These are phyloP conservation scores for Vigna radiata DNA, from an alignment of 306 rosid genomes.

Conservation along the genomic window DNA sequence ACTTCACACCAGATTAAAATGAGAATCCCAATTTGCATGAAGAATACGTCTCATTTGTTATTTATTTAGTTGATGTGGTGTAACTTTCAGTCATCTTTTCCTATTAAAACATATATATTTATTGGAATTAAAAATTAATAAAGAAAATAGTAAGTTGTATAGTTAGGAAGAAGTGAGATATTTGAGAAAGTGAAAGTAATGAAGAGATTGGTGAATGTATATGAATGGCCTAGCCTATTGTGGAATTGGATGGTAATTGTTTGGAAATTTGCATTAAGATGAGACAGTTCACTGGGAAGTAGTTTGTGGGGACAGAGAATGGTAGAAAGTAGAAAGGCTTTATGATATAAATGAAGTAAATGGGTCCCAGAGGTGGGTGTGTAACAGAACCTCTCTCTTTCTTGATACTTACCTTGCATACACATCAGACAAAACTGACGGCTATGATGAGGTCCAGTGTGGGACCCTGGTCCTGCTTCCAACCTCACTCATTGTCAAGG, in stretches of 20 bases:
- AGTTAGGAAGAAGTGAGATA: too few relatives aligned
- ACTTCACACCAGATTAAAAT: too few relatives aligned
- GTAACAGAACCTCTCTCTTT: conserved; percentile 45
- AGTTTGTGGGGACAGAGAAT: conserved; percentile 23
- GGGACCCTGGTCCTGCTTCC: conserved; percentile 46
- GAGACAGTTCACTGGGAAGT: conserved; percentile 27
- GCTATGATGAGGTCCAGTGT: conserved; percentile 53
- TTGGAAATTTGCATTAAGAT: neutral
- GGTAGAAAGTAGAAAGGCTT: conserved; percentile 20
- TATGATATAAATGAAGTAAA: conserved; percentile 47
- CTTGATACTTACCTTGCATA: conserved; percentile 65
- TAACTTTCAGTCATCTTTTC: too few relatives aligned
- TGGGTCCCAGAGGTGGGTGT: conserved; percentile 47
- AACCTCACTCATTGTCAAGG: conserved; percentile 41
- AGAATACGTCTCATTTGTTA: too few relatives aligned
- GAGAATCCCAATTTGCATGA: too few relatives aligned
- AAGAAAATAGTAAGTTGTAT: too few relatives aligned
- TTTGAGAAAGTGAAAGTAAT: too few relatives aligned
- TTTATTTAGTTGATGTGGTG: too few relatives aligned
- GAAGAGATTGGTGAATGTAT: too few relatives aligned
- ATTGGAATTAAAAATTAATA: too few relatives aligned
- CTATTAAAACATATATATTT: too few relatives aligned
- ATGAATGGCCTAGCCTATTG: neutral
- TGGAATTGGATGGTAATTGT: neutral
- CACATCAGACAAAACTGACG: conserved; percentile 71